Percentiles rank a stretch among this genome's conserved stretches.
Evolutionary conservation across 495 filamentous ascomycete species (phyloP).

Genomic region (Penicillium desertorum): DNA sequence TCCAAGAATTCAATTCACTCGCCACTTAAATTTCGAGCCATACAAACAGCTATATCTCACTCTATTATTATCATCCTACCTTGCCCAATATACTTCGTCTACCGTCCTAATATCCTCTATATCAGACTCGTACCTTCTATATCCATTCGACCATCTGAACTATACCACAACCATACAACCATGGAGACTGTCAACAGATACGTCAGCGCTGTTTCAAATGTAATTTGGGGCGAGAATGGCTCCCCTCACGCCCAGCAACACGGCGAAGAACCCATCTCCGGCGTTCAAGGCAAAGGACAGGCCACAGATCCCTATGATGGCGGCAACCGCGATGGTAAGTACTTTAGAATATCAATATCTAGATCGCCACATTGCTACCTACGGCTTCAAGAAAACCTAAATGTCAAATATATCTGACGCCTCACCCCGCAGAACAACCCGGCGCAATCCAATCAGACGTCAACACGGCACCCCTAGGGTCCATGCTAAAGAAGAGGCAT

Average conservation of each 20-base stretch:
- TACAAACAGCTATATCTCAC: background rate
- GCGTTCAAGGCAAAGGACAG: conserved; percentile 40
- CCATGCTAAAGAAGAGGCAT: conserved; percentile 12
- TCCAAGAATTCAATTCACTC: background rate
- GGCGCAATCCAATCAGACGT: conserved; percentile 24
- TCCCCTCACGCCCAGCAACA: conserved; percentile 16
- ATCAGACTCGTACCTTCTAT: background rate
- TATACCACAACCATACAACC: conserved; percentile 1
- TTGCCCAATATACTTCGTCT: background rate
- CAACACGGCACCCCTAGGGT: conserved; percentile 29
- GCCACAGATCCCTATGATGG: conserved; percentile 45
- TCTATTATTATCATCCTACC: background rate
- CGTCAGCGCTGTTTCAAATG: conserved; percentile 36
- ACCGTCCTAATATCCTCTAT: background rate
- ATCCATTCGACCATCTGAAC: background rate
- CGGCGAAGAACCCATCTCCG: conserved; percentile 45
- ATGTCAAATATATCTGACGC: background rate
- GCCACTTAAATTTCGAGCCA: background rate
- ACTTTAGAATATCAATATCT: background rate
- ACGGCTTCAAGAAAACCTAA: background rate
- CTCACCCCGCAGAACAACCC: conserved; percentile 32
- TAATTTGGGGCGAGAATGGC: conserved; percentile 35
- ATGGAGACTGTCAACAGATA: conserved; percentile 45
- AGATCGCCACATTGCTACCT: no score
- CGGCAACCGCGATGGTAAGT: conserved; percentile 45